Evolutionary conservation across 805 yeast species (phyloP).

Genomic region (Cyberlindnera japonica): DNA sequence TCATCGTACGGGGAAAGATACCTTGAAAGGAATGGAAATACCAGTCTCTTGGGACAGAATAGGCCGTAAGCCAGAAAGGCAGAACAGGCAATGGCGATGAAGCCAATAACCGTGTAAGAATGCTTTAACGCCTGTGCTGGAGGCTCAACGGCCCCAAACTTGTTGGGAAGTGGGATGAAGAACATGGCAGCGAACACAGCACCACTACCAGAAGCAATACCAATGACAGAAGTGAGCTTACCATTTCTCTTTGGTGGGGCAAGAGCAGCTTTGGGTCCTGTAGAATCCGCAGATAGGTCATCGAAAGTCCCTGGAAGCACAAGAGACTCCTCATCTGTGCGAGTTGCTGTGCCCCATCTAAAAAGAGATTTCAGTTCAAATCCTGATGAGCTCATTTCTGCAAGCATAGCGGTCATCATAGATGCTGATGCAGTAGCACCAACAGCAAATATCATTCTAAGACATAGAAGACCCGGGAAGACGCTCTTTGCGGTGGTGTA

Average conservation of each 20-base stretch:
- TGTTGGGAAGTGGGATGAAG: constrained; percentile 55
- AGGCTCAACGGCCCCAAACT: constrained; percentile 36
- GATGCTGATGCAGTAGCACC: constrained; percentile 56
- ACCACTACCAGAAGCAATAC: constrained; percentile 61
- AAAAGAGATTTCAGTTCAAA: constrained; percentile 29
- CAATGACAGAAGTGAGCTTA: constrained; percentile 55
- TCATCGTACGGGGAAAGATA: constrained; percentile 30
- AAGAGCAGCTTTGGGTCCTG: constrained; percentile 6
- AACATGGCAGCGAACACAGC: constrained; percentile 59
- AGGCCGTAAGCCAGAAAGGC: constrained; percentile 38
- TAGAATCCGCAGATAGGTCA: constrained; percentile 6
- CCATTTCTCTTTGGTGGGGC: constrained; percentile 40
- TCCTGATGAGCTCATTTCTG: constrained; percentile 50
- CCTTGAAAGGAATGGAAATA: constrained; percentile 25
- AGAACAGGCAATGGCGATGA: constrained; percentile 37
- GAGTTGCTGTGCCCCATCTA: constrained; percentile 11
- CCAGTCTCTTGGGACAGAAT: constrained; percentile 40
- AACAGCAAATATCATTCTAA: constrained; percentile 54
- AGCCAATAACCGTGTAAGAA: constrained; percentile 49
- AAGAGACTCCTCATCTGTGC: constrained; percentile 7
- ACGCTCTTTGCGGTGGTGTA: constrained; percentile 45
- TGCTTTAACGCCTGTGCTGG: constrained; percentile 44
- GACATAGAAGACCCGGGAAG: constrained; percentile 47
- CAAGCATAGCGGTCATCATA: constrained; percentile 57
- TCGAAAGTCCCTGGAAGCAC: not conserved